These are phyloP conservation scores for Neofusicoccum laricinum DNA, from an alignment of 2,329 filamentous ascomycete genomes.

Conservation along the genomic window DNA sequence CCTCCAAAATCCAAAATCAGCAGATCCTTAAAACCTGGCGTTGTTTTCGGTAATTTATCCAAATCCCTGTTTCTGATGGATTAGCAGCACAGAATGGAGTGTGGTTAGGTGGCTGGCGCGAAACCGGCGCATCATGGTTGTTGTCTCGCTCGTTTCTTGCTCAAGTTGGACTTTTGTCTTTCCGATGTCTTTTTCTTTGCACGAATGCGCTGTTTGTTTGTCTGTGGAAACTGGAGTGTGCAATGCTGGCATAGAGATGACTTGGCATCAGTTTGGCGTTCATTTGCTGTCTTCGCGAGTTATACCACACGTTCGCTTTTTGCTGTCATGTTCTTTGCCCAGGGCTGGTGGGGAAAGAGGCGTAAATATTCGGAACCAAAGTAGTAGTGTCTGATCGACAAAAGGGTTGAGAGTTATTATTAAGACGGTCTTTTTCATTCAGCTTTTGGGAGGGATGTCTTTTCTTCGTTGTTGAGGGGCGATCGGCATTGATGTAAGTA, in stretches of 20 bases:
- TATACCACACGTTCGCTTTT: conserved; percentile 10
- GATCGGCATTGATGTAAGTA: background rate
- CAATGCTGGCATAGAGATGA: conserved; percentile 12
- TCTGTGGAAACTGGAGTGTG: background rate
- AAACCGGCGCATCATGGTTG: background rate
- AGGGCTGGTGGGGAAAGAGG: background rate
- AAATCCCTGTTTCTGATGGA: background rate
- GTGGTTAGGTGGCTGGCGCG: background rate
- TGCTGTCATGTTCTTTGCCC: background rate
- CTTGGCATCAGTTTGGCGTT: conserved; percentile 9
- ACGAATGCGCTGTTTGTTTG: background rate
- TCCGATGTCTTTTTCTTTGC: background rate
- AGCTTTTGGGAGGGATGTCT: background rate
- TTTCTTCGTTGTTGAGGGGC: background rate
- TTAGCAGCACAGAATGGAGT: background rate
- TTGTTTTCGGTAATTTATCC: background rate
- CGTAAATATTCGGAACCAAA: background rate
- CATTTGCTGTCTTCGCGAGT: background rate
- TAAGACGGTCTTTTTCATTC: background rate
- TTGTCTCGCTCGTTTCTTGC: background rate
- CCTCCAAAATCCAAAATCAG: conserved; percentile 24
- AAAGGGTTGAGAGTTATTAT: background rate
- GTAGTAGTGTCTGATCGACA: background rate
- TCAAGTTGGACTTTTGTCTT: background rate
- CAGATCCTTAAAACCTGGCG: background rate